A percentile compares a stretch with the other conserved stretches of the same genome.
These are phyloP conservation scores for Cryomyces antarcticus DNA, from an alignment of 495 filamentous ascomycete species.

Conservation along the genomic window DNA sequence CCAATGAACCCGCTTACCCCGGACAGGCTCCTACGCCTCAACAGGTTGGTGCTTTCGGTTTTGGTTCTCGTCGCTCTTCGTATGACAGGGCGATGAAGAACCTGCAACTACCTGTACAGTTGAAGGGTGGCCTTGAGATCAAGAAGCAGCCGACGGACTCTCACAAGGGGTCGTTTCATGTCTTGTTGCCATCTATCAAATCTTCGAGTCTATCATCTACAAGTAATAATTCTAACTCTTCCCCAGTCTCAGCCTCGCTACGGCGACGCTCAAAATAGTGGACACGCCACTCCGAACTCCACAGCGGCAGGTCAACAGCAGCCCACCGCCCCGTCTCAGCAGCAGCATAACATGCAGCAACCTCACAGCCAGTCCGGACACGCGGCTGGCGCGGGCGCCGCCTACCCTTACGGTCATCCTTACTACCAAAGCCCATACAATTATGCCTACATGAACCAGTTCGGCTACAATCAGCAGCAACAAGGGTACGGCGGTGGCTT, in stretches of 20 bases:
- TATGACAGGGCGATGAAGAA: no score
- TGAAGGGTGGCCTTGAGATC: no score
- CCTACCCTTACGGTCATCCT: conserved; percentile 52
- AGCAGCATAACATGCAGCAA: conserved; percentile 44
- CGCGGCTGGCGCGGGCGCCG: no score
- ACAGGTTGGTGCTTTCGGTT: conserved; percentile 14
- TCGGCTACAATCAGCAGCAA: conserved; percentile 22
- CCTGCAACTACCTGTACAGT: no score
- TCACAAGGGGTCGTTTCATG: neutral
- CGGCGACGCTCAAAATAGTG: conserved; percentile 64
- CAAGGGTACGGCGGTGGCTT: conserved; percentile 46
- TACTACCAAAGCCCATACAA: conserved; percentile 70
- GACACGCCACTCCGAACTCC: conserved; percentile 75
- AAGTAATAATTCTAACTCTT: neutral
- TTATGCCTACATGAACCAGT: conserved; percentile 58
- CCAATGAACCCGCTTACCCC: conserved; percentile 44
- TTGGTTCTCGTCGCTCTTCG: neutral
- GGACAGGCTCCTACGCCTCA: conserved; percentile 12
- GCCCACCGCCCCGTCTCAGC: conserved; percentile 29
- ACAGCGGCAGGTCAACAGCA: conserved; percentile 47
- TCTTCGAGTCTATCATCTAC: neutral
- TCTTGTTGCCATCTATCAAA: neutral
- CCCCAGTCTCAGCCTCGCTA: conserved; percentile 40
- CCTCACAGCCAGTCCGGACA: conserved; percentile 31
- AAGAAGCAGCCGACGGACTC: neutral